A percentile compares a stretch with the other conserved stretches of the same genome.
Evolutionary conservation across 2,329 filamentous ascomycete species (phyloP).

Genomic region (Paraphaeosphaeria minitans): DNA sequence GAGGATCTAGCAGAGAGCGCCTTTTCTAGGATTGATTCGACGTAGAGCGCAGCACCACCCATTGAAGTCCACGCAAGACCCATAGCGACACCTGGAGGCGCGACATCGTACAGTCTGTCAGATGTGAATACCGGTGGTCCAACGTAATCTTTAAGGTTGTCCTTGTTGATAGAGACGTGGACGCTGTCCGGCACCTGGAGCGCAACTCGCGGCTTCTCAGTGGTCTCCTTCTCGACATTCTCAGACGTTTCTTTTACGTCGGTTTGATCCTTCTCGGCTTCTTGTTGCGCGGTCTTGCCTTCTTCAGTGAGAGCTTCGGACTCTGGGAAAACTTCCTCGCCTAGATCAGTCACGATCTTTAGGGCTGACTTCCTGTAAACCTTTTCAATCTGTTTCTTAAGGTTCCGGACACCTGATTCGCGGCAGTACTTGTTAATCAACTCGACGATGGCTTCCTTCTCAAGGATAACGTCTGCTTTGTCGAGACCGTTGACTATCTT

Average conservation of each 20-base stretch:
- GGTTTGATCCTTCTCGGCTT: slow-evolving; percentile 68
- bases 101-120: slow-evolving; percentile 91
- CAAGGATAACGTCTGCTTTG: slow-evolving; percentile 85
- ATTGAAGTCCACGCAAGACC: slow-evolving; percentile 97
- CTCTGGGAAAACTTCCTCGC: slow-evolving; percentile 81
- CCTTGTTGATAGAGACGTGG: slow-evolving; percentile 82
- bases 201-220: slow-evolving; percentile 71
- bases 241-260: slow-evolving; percentile 67
- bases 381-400: slow-evolving; percentile 99
- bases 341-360: slow-evolving; percentile 94
- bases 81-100: slow-evolving; percentile 94
- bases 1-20: slow-evolving; percentile 74
- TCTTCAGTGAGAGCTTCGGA: slow-evolving; percentile 82
- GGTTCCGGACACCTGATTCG: slow-evolving; percentile 93
- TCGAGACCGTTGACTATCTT: slow-evolving; percentile 91
- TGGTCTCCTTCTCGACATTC: slow-evolving; percentile 63
- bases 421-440: slow-evolving; percentile 98
- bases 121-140: slow-evolving; percentile 95
- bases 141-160: slow-evolving; percentile 95
- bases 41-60: slow-evolving; percentile 94
- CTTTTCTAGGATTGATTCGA: slow-evolving; percentile 93
- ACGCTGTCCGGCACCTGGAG: slow-evolving; percentile 86
- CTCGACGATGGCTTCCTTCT: slow-evolving; percentile 87
- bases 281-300: slow-evolving; percentile 77
- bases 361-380: slow-evolving; percentile 96